These are phyloP conservation scores for Dispira simplex DNA, from an alignment of 192 early-diverging fungal species.

Conservation along the genomic window DNA sequence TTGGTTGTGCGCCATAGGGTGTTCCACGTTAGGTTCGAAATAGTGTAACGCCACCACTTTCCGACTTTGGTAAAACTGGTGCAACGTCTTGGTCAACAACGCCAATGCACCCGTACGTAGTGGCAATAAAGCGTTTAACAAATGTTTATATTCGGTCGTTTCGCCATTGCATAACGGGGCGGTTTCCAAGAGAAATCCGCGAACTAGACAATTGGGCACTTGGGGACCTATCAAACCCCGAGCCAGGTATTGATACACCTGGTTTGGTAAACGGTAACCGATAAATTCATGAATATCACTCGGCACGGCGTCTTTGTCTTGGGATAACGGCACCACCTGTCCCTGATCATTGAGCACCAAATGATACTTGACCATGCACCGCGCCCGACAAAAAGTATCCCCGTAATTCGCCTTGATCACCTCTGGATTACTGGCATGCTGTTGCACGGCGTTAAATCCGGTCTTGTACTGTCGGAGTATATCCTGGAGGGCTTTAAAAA, in stretches of 20 bases:
- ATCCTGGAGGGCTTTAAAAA: constrained; percentile 54
- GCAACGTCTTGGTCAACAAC: constrained; percentile 36
- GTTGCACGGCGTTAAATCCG: constrained; percentile 59
- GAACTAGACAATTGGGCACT: constrained; percentile 45
- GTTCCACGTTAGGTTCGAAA: constrained; percentile 38
- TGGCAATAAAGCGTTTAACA: constrained; percentile 40
- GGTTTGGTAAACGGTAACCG: constrained; percentile 58
- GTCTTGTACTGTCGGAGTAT: constrained; percentile 43
- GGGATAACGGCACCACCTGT: constrained; percentile 46
- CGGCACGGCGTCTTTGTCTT: constrained; percentile 34
- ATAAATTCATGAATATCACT: constrained; percentile 70
- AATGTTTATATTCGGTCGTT: constrained; percentile 48
- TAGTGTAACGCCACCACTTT: constrained; percentile 43
- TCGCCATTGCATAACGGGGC: constrained; percentile 71
- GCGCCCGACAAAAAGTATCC: constrained; percentile 52
- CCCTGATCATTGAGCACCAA: constrained; percentile 56
- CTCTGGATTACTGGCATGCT: constrained; percentile 35
- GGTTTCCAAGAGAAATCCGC: constrained; percentile 46
- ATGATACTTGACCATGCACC: constrained; percentile 55
- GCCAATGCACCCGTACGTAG: constrained; percentile 41
- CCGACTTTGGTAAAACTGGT: constrained; percentile 46
- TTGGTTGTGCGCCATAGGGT: constrained; percentile 37
- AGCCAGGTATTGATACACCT: constrained; percentile 50
- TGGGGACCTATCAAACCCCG: constrained; percentile 46
- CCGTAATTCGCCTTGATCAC: constrained; percentile 44